These are phyloP conservation scores for Colletotrichum falcatum DNA, from an alignment of 2,329 filamentous ascomycete genomes.

Conservation along the genomic window DNA sequence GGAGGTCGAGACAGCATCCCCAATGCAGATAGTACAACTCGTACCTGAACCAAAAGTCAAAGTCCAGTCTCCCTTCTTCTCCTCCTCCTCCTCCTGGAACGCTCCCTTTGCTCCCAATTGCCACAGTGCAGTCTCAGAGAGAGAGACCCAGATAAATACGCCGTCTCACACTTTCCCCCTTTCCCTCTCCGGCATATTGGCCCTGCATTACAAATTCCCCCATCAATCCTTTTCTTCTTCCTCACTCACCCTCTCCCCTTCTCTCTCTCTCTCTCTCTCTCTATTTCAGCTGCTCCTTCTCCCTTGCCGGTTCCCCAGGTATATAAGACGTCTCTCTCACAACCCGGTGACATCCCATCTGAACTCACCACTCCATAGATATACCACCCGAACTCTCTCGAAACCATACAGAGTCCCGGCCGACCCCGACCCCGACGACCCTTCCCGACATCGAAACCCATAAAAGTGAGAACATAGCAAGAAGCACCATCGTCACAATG, in stretches of 20 bases:
- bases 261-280: constrained; percentile 1
- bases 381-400: constrained; percentile 21
- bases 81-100: neutral
- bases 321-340: constrained; percentile 17
- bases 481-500: constrained; percentile 42
- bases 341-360: neutral
- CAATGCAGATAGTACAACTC: constrained; percentile 38
- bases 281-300: constrained; percentile 15
- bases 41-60: constrained; percentile 36
- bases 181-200: constrained; percentile 11
- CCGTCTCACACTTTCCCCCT: constrained; percentile 21
- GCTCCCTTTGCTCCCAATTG: constrained; percentile 35
- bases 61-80: constrained; percentile 4
- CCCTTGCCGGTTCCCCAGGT: constrained; percentile 29
- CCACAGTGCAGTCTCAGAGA: constrained; percentile 16
- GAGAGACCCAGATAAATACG: constrained; percentile 41
- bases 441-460: constrained; percentile 21
- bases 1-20: constrained; percentile 13
- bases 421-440: constrained; percentile 11
- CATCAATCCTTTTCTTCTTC: constrained; percentile 24
- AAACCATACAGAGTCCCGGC: constrained; percentile 2
- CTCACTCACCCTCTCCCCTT: neutral
- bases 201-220: constrained; percentile 35
- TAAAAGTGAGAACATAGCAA: neutral
- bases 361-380: constrained; percentile 9